phyloP scores from a whole-genome alignment of 2,329 filamentous ascomycete species.

The Sporothrix brasiliensis region DNA sequence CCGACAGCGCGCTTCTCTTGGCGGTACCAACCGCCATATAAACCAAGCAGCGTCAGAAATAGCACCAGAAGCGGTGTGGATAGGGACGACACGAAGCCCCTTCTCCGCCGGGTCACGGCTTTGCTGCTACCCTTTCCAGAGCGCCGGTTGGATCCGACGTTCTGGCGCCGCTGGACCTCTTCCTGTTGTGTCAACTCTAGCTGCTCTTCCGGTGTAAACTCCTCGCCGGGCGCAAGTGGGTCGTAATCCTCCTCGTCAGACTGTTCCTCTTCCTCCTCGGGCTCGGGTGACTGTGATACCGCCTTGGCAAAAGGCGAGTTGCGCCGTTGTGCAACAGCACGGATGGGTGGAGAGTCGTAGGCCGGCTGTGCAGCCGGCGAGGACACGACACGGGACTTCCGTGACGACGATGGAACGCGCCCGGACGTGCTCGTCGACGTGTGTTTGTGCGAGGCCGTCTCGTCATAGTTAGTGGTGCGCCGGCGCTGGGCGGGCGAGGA shows the following conservation, averaged over 20 bases:
- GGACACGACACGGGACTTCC: conserved; percentile 29
- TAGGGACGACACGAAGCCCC: conserved; percentile 48
- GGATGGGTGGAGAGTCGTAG: conserved; percentile 22
- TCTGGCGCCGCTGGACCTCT: conserved; percentile 52
- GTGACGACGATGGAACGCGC: conserved; percentile 10
- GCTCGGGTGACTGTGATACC: conserved; percentile 13
- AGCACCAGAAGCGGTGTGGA: conserved; percentile 72
- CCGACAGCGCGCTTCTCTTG: conserved; percentile 96
- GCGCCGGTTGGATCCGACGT: conserved; percentile 39
- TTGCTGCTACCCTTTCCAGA: conserved; percentile 28
- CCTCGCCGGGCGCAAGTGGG: conserved; percentile 72
- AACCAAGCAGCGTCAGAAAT: conserved; percentile 67
- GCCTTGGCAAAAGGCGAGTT: conserved; percentile 26
- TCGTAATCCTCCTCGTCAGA: conserved; percentile 39
- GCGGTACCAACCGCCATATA: conserved; percentile 81
- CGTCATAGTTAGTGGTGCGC: conserved; percentile 26
- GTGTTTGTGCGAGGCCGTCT: conserved; percentile 5
- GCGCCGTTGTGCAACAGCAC: conserved; percentile 16
- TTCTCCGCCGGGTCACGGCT: conserved; percentile 46
- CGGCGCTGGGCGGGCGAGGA: conserved; percentile 30
- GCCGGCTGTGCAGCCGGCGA: conserved; percentile 23
- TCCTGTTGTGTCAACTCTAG: conserved; percentile 75
- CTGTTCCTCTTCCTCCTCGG: conserved; percentile 24
- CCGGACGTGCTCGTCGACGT: conserved; percentile 3
- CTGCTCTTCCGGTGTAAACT: conserved; percentile 91